Percentiles rank a stretch among this genome's conserved stretches.
These are phyloP conservation scores for Suaeda aralocaspica DNA, from an alignment of 148 eudicot genomes.

Conservation along the genomic window DNA sequence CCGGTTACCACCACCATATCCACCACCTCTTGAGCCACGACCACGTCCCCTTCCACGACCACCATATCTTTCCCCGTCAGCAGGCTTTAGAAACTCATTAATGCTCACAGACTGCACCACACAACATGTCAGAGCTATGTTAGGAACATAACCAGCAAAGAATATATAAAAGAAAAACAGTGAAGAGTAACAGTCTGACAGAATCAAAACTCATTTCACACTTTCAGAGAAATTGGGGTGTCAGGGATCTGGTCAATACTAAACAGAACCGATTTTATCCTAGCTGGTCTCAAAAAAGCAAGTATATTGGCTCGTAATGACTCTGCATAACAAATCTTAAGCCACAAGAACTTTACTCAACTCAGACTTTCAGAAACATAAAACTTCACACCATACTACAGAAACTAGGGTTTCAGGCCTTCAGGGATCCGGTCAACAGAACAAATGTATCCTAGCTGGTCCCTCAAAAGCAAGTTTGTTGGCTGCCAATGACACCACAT, in stretches of 20 bases:
- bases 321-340: no score
- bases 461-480: neutral
- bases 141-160: neutral
- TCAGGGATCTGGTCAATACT: no score
- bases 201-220: neutral
- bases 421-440: neutral
- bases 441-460: no score
- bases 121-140: neutral
- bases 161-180: neutral
- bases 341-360: no score
- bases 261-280: no score
- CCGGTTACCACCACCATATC: slow-evolving; percentile 41
- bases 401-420: no score
- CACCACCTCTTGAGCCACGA: slow-evolving; percentile 52
- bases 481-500: neutral
- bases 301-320: no score
- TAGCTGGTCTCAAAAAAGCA: no score
- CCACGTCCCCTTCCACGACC: slow-evolving; percentile 84
- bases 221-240: no score
- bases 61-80: slow-evolving; percentile 67
- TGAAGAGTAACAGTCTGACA: neutral
- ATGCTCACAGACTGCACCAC: slow-evolving; percentile 69
- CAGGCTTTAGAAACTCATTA: slow-evolving; percentile 86
- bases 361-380: no score
- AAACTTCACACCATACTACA: no score